Evolutionary conservation across 345 rosid genomes (phyloP).

Genomic region (Cardiospermum halicacabum): DNA sequence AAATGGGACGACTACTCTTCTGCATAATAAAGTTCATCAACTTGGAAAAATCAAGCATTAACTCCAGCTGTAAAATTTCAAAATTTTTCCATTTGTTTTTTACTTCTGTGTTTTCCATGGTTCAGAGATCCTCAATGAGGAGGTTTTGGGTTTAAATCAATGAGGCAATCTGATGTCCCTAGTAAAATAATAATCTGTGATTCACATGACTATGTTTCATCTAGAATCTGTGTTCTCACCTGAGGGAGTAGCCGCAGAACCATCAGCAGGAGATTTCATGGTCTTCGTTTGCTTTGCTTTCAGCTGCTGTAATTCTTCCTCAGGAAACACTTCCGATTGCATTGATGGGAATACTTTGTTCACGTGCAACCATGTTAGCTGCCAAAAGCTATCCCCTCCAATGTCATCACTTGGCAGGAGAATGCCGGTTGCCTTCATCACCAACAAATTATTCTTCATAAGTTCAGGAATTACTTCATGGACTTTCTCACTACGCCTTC

Average conservation of each 20-base stretch:
- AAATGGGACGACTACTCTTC: background rate
- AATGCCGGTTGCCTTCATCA: conserved; percentile 60
- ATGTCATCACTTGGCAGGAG: conserved; percentile 49
- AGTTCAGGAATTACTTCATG: conserved; percentile 62
- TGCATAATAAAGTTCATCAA: background rate
- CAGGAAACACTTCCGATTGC: conserved; percentile 58
- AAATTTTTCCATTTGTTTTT: background rate
- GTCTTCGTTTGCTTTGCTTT: conserved; percentile 36
- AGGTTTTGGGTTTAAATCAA: background rate
- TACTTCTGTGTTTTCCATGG: background rate
- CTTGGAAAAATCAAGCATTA: conserved; percentile 12
- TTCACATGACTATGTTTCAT: conserved; percentile 3
- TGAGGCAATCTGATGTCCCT: background rate
- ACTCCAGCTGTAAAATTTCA: conserved; percentile 1
- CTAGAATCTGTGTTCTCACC: conserved; percentile 22
- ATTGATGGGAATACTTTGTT: conserved; percentile 52
- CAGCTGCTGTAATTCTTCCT: conserved; percentile 41
- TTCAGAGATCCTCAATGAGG: background rate
- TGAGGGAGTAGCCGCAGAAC: conserved; percentile 12
- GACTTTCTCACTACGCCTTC: conserved; percentile 50
- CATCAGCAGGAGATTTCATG: conserved; percentile 20
- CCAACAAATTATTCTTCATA: conserved; percentile 61
- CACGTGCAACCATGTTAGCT: conserved; percentile 66
- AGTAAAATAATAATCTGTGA: conserved; percentile 2
- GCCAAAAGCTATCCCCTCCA: conserved; percentile 71